phyloP scores from a whole-genome alignment of 139 green algal species.

The Micractinium conductrix region DNA sequence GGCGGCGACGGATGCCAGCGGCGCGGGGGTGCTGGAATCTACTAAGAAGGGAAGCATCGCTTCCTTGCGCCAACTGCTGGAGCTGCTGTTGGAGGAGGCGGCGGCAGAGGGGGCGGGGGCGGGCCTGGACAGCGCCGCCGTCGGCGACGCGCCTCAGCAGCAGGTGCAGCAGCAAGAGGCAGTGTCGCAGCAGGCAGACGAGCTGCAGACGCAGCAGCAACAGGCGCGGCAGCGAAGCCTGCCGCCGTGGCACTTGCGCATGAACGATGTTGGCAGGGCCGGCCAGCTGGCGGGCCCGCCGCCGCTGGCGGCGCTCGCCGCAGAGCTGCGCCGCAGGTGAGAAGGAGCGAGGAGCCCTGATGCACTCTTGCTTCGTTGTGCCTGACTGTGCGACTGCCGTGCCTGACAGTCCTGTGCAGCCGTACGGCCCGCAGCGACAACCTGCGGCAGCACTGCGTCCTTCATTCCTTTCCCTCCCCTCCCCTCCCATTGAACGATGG shows the following conservation, averaged over 20 bases:
- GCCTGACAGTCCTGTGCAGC: no score
- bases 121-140: no score
- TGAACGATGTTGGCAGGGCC: constrained; percentile 5
- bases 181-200: not conserved
- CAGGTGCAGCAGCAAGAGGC: not conserved
- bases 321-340: constrained; percentile 11
- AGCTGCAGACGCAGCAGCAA: not conserved
- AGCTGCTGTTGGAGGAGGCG: constrained; percentile 17
- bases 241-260: constrained; percentile 10
- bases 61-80: constrained; percentile 14
- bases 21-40: not conserved
- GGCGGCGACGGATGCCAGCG: not conserved
- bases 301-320: not conserved
- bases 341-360: not conserved
- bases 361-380: not conserved
- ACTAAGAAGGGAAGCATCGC: constrained; percentile 17
- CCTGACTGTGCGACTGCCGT: not conserved
- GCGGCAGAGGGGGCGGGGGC: not conserved
- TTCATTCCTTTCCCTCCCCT: not conserved
- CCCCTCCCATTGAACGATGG: not conserved
- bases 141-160: not conserved
- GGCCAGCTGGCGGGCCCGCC: not conserved
- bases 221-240: not conserved
- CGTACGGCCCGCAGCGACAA: no score
- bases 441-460: not conserved